Evolutionary conservation across 1,284 basidiomycete genomes (phyloP), one percentile per base, ranked within the genome.

Genomic region (Ustilago curta): DNA sequence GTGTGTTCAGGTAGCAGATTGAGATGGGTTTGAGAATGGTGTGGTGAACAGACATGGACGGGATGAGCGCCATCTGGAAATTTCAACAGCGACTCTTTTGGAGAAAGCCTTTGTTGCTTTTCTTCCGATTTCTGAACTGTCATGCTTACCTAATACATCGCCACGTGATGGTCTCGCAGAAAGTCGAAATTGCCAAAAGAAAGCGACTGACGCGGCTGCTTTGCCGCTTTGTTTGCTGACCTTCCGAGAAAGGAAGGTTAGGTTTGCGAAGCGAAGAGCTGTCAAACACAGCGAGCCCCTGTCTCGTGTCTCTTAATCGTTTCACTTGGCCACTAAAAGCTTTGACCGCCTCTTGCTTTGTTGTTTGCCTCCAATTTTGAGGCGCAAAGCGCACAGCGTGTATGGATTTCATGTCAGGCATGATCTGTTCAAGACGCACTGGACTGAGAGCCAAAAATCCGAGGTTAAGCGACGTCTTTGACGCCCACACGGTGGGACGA

Each of bases 251-350:
- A 39, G 44, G 54, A 18, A 56, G 29, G 31, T 48, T 8, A n/a
- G n/a, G n/a, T n/a, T n/a, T n/a, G n/a, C 21, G 19, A 14, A 31
- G 3, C 16, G 7, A 25, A 48, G 45, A 48, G 45, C 55, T 57
- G 55, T 57, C 55, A 57, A 57, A 57, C 27, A 57, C 31, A 56
- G 54, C 54, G 44, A 47, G 45, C 55, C 55, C 55, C 55, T 49
- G 45, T 57, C 35, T 57, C 44, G n/a, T 27, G 27, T 25, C 19
- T n/a, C 16, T 25, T 27, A n/a, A n/a, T 29, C 4, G 4, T 31
- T 18, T 19, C 49, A 39, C 32, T 12, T 11, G 21, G 31, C 12
- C 47, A 19, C 27, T 5, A 8, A n/a, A 27, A 45, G 21, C 37
- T 27, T 39, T 18, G 35, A 16, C n/a, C 35, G 11, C 23, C 37